Percentiles rank a stretch among this genome's conserved stretches.
phyloP scores from a whole-genome alignment of 2,329 filamentous ascomycete genomes.

The Neocucurbitaria cava region DNA sequence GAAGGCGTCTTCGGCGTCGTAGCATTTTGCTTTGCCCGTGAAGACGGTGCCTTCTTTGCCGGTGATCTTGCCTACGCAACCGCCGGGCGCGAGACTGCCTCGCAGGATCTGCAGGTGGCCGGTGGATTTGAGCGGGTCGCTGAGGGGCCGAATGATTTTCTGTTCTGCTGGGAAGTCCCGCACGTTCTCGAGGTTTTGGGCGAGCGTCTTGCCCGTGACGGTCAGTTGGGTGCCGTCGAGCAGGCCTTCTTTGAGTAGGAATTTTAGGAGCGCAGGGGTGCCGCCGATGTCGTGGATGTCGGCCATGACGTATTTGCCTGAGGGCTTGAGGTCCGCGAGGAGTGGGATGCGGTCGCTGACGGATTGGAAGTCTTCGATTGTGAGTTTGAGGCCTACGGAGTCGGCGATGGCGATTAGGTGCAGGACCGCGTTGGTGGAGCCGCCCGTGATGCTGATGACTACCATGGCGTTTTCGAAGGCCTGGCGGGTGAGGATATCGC shows the following conservation, averaged over 20 bases:
- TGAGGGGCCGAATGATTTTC: conserved; percentile 72
- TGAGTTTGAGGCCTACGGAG: conserved; percentile 58
- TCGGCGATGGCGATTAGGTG: conserved; percentile 61
- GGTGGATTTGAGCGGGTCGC: conserved; percentile 72
- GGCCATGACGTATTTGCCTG: conserved; percentile 62
- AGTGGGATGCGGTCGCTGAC: conserved; percentile 59
- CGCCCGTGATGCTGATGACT: conserved; percentile 58
- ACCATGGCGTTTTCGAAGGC: conserved; percentile 61
- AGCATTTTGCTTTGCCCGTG: conserved; percentile 73
- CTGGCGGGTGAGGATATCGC: conserved; percentile 57
- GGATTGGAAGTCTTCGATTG: conserved; percentile 59
- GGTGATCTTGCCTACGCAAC: conserved; percentile 77
- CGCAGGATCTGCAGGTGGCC: conserved; percentile 77
- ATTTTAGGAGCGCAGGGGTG: conserved; percentile 58
- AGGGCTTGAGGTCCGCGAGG: conserved; percentile 60
- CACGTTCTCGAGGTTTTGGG: conserved; percentile 60
- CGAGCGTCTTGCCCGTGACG: conserved; percentile 59
- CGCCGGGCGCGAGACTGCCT: conserved; percentile 72
- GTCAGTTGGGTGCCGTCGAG: conserved; percentile 58
- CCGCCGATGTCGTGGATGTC: conserved; percentile 65
- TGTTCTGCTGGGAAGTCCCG: conserved; percentile 72
- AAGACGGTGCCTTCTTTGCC: conserved; percentile 75
- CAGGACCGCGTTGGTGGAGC: conserved; percentile 59
- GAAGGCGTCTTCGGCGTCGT: conserved; percentile 73
- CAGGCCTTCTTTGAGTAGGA: conserved; percentile 57